Evolutionary conservation across 2,329 filamentous ascomycete species (phyloP).

Genomic region (Cryphonectria nitschkei): DNA sequence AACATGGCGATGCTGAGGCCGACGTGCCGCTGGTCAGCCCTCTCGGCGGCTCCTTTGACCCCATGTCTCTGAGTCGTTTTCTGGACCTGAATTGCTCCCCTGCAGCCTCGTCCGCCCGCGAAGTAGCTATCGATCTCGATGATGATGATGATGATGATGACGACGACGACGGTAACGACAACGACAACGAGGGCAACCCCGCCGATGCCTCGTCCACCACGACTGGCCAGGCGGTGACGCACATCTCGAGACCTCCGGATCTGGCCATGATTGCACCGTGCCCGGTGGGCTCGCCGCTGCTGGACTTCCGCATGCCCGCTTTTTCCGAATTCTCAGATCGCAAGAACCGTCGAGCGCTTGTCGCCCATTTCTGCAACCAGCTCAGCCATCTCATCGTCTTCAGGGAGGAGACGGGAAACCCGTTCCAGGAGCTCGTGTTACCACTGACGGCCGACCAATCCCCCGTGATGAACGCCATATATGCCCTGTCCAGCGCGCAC

Average conservation of each 20-base stretch:
- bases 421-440: constrained; percentile 65
- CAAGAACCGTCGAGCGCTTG: constrained; percentile 56
- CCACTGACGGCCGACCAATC: constrained; percentile 58
- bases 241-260: constrained; percentile 39
- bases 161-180: not conserved
- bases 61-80: constrained; percentile 14
- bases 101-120: constrained; percentile 11
- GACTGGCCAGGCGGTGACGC: constrained; percentile 26
- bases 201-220: not conserved
- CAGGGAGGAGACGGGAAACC: constrained; percentile 64
- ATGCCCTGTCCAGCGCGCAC: constrained; percentile 82
- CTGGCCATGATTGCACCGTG: constrained; percentile 48
- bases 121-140: constrained; percentile 21
- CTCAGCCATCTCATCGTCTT: constrained; percentile 68
- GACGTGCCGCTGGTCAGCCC: constrained; percentile 28
- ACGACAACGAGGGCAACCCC: constrained; percentile 1
- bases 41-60: constrained; percentile 26
- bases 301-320: constrained; percentile 56
- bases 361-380: constrained; percentile 67
- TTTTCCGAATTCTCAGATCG: constrained; percentile 62
- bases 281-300: constrained; percentile 44
- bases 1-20: constrained; percentile 8
- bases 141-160: constrained; percentile 27
- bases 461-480: constrained; percentile 79
- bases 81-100: constrained; percentile 20